A percentile compares a stretch with the other conserved stretches of the same genome.
Conservation (phyloP, 2,329 filamentous ascomycete species). For the Hortaea sp. region DNA sequence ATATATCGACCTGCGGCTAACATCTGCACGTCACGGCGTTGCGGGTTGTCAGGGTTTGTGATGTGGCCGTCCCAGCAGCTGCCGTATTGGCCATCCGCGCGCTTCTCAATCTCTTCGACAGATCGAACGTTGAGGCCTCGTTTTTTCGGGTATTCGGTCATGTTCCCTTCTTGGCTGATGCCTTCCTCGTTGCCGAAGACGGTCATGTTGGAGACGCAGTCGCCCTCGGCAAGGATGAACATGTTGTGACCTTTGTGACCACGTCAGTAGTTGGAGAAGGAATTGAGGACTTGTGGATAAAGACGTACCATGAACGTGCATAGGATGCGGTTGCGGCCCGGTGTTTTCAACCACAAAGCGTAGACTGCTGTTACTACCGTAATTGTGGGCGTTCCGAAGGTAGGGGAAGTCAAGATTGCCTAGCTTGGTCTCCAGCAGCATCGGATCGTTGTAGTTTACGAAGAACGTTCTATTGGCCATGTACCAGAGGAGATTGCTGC, state of each 20-base stretch:
- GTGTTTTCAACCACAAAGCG: conserved; percentile 44
- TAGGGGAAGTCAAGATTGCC: conserved; percentile 22
- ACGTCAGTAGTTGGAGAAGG: background rate
- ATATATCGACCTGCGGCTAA: conserved; percentile 28
- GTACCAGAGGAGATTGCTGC: conserved; percentile 41
- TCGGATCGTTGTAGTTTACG: conserved; percentile 39
- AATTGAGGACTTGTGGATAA: background rate
- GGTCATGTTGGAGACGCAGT: conserved; percentile 13
- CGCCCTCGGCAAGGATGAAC: conserved; percentile 37
- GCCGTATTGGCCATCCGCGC: conserved; percentile 1
- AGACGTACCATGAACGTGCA: conserved; percentile 23
- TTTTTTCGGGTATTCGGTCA: background rate
- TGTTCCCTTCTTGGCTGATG: background rate
- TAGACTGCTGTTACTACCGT: conserved; percentile 44
- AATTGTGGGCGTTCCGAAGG: conserved; percentile 39
- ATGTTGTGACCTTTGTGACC: conserved; percentile 39
- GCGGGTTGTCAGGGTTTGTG: conserved; percentile 37
- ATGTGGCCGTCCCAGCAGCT: conserved; percentile 19
- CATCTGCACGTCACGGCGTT: conserved; percentile 42
- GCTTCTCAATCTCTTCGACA: conserved; percentile 2
- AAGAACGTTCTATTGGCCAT: conserved; percentile 44
- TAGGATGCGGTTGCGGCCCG: conserved; percentile 19
- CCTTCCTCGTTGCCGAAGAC: conserved; percentile 9
- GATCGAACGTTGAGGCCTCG: background rate
- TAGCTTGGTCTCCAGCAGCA: conserved; percentile 42